A percentile compares a stretch with the other conserved stretches of the same genome.
phyloP scores from a whole-genome alignment of 768 basidiomycete species.

The Boletus rubropictus region DNA sequence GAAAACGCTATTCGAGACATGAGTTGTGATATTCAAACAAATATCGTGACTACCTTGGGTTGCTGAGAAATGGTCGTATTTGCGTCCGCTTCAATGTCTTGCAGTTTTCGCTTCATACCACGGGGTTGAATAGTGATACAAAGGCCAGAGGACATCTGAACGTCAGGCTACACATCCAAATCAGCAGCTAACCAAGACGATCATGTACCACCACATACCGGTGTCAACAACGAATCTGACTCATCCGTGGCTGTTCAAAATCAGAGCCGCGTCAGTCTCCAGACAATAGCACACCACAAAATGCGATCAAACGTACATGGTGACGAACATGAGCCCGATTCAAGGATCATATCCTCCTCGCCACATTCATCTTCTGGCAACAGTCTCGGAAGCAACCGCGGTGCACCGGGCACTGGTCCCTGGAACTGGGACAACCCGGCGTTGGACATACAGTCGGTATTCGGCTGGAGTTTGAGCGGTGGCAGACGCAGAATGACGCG shows the following conservation, averaged over 20 bases:
- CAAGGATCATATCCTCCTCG: slow-evolving; percentile 15
- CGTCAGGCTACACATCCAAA: slow-evolving; percentile 2
- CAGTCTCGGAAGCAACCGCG: slow-evolving; percentile 20
- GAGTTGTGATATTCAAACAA: not conserved
- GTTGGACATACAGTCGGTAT: not conserved
- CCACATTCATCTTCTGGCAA: slow-evolving; percentile 23
- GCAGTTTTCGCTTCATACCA: slow-evolving; percentile 21
- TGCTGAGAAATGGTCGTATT: not conserved
- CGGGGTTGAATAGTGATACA: slow-evolving; percentile 22
- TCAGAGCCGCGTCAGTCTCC: not conserved
- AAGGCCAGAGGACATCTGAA: slow-evolving; percentile 15
- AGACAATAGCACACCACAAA: not conserved
- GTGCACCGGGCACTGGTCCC: slow-evolving; percentile 18
- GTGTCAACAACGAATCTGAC: slow-evolving; percentile 6
- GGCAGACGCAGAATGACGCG: slow-evolving; percentile 10
- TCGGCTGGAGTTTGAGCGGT: slow-evolving; percentile 5
- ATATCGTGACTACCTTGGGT: slow-evolving; percentile 16
- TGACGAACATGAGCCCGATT: not conserved
- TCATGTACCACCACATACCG: slow-evolving; percentile 13
- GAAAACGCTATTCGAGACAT: slow-evolving; percentile 9
- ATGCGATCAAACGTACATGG: slow-evolving; percentile 12
- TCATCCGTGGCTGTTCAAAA: slow-evolving; percentile 9
- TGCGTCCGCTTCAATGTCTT: slow-evolving; percentile 11
- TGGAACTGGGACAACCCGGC: not conserved
- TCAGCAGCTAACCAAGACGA: not conserved